Evolutionary conservation across 2,329 filamentous ascomycete genomes (phyloP), one percentile per base, ranked within the genome.

Genomic region (Aspergillus aculeatinus): DNA sequence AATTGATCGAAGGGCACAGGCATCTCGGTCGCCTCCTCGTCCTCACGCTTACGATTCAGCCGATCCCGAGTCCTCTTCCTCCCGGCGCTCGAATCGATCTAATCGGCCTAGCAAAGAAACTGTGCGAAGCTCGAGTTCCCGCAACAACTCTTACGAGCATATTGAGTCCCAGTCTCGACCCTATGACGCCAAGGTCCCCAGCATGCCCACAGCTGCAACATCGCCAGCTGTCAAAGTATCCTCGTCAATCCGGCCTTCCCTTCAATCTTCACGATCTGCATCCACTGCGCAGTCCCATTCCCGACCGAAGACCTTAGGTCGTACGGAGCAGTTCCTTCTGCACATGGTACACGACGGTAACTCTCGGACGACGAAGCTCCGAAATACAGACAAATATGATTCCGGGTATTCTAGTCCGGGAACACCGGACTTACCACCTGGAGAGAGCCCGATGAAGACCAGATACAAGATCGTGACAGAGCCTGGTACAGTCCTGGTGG

Each of bases 331-430:
- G 21, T 68, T 69, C 10, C 64, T 74, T 12, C 47, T 65, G 33
- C 65, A 64, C 51, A 72, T 74, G 65, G 65, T 68, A 23, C 65
- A 70, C n/a, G 56, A 68, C 3, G 53, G 64, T 5, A 68, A 72
- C 6, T 48, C 70, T 12, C 74, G 76, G 47, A 67, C 73, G 2
- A 74, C 77, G 11, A 79, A 76, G 51, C 59, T 74, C 48, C 74
- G 75, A 56, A 68, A 16, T 16, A 44, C 69, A 31, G 72, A 79
- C 33, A 70, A 71, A 48, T 70, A 76, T 31, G 79, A 81, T 58
- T 80, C 79, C 3, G 77, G 77, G 2, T 80, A 80, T 59, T 80
- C 77, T 5, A 80, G 76, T 63, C 77, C 79, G 10, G 72, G 72
- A 23, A 79, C 77, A 1, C 77, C 78, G 2, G 78, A 80, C 44